These are phyloP conservation scores for Solanum hybrid DNA, from an alignment of 305 asterid species.

Conservation along the genomic window DNA sequence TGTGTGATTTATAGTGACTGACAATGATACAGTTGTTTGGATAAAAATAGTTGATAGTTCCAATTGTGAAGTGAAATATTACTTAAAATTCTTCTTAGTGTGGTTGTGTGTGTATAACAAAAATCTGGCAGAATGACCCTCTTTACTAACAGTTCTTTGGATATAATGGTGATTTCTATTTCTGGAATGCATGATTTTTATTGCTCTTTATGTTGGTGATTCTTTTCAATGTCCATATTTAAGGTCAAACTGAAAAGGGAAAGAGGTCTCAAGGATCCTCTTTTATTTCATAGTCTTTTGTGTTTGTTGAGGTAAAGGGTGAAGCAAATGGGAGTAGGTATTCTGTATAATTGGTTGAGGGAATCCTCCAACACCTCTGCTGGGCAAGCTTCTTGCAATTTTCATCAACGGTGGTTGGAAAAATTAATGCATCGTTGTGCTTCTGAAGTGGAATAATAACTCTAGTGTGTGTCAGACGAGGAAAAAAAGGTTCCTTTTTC, in stretches of 20 bases:
- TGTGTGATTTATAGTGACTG: not conserved
- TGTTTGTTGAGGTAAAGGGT: not conserved
- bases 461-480: not conserved
- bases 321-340: not conserved
- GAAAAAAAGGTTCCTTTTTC: not conserved
- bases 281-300: not conserved
- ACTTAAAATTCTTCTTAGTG: not conserved
- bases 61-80: not conserved
- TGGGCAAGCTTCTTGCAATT: not conserved
- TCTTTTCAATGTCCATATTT: not conserved
- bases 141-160: not conserved
- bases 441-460: not conserved
- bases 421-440: not conserved
- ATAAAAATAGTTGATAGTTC: not conserved
- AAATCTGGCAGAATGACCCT: not conserved
- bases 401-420: not conserved
- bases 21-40: not conserved
- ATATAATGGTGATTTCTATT: not conserved
- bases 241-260: not conserved
- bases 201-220: not conserved
- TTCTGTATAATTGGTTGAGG: not conserved
- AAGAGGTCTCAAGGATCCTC: not conserved
- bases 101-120: not conserved
- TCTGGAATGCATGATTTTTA: not conserved
- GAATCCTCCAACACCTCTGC: not conserved